Evolutionary conservation across 1,284 basidiomycete genomes (phyloP), one percentile per base, ranked within the genome.

Genomic region (Ustilago crameri): DNA sequence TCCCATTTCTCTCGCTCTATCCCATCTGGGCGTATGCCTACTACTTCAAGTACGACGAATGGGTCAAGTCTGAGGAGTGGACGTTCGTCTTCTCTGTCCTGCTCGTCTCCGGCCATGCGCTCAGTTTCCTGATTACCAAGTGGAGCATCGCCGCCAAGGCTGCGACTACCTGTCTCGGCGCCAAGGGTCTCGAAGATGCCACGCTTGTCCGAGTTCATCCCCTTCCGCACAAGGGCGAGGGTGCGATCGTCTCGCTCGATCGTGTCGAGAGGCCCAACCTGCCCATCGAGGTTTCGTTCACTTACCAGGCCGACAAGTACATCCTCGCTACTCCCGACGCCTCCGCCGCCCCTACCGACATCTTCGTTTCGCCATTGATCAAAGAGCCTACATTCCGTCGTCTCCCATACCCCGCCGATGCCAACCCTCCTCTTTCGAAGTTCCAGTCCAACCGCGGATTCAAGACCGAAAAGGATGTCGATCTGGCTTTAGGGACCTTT

Each of bases 221-320:
- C 8, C 88, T 90, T 51, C 86, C 88, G 23, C 93, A 97, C 84
- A 90, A 92, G 59, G 95, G 96, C 22, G 89, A 91, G 73, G 94
- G 93, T 24, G 94, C 95, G 72, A 93, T 98, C 52, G 93, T 97
- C 0, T 85, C 87, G 1, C 85, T 98, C 8, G 90, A 89, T 75
- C 84, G 86, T 57, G 84, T 86, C 40, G 41, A 84, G 77, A 38
- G 64, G 22, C 53, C 70, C 43, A 60, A 75, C 47, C 56, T 78
- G 38, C 70, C 73, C 40, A 23, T 85, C 87, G 50, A 89, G 90
- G 92, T 91, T 83, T 92, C 91, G 17, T 98, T 99, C 87, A 91
- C 88, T 83, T 98, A 98, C 84, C 95, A 98, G 84, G 90, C 92
- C 54, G 95, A 99, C 85, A 94, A 93, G 48, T 98, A 97, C 83